These are phyloP conservation scores for Lindgomyces ingoldianus DNA, from an alignment of 495 filamentous ascomycete genomes.

Conservation along the genomic window DNA sequence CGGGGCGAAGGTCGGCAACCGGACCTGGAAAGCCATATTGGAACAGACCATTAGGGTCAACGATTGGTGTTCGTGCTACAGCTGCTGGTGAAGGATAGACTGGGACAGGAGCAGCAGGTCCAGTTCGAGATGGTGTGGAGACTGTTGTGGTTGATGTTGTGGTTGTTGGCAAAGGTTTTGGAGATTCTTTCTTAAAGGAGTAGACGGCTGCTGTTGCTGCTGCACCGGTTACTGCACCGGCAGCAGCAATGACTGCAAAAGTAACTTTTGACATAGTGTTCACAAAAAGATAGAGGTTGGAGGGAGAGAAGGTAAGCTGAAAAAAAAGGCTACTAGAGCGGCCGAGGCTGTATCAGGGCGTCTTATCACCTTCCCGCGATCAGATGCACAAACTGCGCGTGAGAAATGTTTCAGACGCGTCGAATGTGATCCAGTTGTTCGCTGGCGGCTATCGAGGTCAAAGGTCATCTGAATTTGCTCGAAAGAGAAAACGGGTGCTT, in stretches of 20 bases:
- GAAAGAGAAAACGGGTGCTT: slow-evolving; percentile 15
- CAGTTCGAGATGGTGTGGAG: slow-evolving; percentile 44
- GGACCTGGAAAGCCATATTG: slow-evolving; percentile 98
- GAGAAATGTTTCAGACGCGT: slow-evolving; percentile 37
- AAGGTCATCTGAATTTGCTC: slow-evolving; percentile 30
- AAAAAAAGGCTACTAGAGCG: not conserved
- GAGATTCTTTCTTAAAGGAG: slow-evolving; percentile 55
- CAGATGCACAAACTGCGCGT: slow-evolving; percentile 37
- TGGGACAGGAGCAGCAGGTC: slow-evolving; percentile 26
- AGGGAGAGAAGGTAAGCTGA: not conserved
- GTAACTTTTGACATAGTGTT: slow-evolving; percentile 55
- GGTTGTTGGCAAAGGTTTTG: slow-evolving; percentile 50
- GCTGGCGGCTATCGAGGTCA: slow-evolving; percentile 15
- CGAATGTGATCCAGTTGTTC: slow-evolving; percentile 13
- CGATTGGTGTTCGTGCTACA: slow-evolving; percentile 53
- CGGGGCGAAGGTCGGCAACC: slow-evolving; percentile 73
- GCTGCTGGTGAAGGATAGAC: slow-evolving; percentile 42
- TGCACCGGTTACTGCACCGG: slow-evolving; percentile 85
- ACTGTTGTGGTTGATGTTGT: slow-evolving; percentile 50
- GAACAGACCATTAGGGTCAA: slow-evolving; percentile 86
- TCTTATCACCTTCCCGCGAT: slow-evolving; percentile 8
- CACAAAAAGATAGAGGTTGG: not conserved
- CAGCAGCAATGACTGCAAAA: slow-evolving; percentile 82
- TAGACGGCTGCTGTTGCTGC: slow-evolving; percentile 78
- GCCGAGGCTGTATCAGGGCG: slow-evolving; percentile 1